Evolutionary conservation across 2,329 filamentous ascomycete genomes (phyloP).

Genomic region (Epichloe gansuensis): DNA sequence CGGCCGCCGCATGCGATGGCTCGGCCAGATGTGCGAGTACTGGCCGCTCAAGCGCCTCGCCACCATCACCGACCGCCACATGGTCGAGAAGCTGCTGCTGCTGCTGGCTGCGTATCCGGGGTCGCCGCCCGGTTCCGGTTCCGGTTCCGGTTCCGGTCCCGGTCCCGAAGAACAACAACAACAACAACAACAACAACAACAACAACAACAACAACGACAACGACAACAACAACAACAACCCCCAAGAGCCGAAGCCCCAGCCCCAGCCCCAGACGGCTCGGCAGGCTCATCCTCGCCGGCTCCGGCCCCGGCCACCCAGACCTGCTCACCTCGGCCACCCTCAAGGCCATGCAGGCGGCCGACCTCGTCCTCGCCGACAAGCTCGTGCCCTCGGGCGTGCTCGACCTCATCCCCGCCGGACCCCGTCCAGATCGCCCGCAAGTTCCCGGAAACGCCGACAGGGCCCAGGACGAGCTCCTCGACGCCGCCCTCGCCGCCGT

Average conservation of each 20-base stretch:
- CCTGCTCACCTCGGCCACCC: constrained; percentile 71
- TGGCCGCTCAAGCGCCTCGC: constrained; percentile 84
- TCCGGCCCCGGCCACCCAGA: constrained; percentile 89
- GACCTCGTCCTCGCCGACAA: constrained; percentile 79
- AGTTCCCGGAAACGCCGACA: constrained; percentile 94
- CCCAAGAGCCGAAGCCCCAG: neutral
- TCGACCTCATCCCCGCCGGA: constrained; percentile 81
- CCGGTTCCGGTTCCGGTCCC: constrained; percentile 6
- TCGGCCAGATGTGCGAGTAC: constrained; percentile 95
- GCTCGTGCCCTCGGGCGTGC: constrained; percentile 70
- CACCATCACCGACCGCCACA: constrained; percentile 62
- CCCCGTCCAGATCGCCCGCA: constrained; percentile 83
- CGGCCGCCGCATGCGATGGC: constrained; percentile 78
- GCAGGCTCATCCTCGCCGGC: constrained; percentile 77
- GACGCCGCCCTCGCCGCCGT: constrained; percentile 60
- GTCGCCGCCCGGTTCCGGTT: constrained; percentile 17
- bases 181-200: neutral
- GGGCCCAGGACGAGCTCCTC: constrained; percentile 81
- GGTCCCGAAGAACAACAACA: too few relatives aligned
- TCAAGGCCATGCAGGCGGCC: constrained; percentile 62
- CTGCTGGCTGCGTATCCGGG: constrained; percentile 62
- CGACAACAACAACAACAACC: too few relatives aligned
- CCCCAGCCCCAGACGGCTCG: constrained; percentile 25
- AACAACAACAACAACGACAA: neutral
- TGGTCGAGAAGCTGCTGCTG: constrained; percentile 58